Evolutionary conservation across 2,329 filamentous ascomycete species (phyloP).

Genomic region (Colletotrichum gigasporum): DNA sequence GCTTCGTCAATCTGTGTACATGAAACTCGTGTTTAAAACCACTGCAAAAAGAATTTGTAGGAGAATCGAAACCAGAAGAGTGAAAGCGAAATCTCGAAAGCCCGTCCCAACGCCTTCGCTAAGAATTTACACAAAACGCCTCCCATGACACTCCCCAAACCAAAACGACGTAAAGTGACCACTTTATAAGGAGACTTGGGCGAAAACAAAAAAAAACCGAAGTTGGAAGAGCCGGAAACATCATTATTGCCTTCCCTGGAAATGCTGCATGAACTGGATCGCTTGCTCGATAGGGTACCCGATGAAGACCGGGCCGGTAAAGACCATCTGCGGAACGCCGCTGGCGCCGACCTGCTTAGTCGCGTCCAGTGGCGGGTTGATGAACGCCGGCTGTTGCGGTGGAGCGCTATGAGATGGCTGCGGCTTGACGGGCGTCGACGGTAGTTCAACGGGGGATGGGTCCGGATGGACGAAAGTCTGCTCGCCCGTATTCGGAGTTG

Average conservation of each 20-base stretch:
- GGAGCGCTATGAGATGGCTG: slow-evolving; percentile 35
- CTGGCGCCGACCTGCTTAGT: slow-evolving; percentile 40
- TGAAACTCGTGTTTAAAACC: slow-evolving; percentile 9
- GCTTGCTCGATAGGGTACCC: slow-evolving; percentile 88
- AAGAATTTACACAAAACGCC: slow-evolving; percentile 7
- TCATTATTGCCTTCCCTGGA: slow-evolving; percentile 45
- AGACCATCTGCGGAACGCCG: slow-evolving; percentile 75
- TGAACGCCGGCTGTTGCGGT: slow-evolving; percentile 58
- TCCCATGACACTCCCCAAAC: not conserved
- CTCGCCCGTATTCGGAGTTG: slow-evolving; percentile 24
- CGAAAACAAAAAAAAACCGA: slow-evolving; percentile 23
- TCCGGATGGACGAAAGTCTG: slow-evolving; percentile 19
- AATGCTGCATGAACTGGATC: slow-evolving; percentile 76
- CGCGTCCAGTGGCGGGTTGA: slow-evolving; percentile 52
- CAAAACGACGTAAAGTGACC: not conserved
- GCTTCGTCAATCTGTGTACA: slow-evolving; percentile 10
- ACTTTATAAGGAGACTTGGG: no score
- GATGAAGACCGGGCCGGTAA: slow-evolving; percentile 93
- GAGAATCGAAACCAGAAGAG: not conserved
- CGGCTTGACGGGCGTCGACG: slow-evolving; percentile 34
- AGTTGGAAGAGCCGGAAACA: not conserved
- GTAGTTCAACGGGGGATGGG: slow-evolving; percentile 30
- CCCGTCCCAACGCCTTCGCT: slow-evolving; percentile 27
- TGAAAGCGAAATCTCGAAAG: not conserved
- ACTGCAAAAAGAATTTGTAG: not conserved